Evolutionary conservation across 2,329 filamentous ascomycete genomes (phyloP).

Genomic region (Myriosclerotinia curreyana): DNA sequence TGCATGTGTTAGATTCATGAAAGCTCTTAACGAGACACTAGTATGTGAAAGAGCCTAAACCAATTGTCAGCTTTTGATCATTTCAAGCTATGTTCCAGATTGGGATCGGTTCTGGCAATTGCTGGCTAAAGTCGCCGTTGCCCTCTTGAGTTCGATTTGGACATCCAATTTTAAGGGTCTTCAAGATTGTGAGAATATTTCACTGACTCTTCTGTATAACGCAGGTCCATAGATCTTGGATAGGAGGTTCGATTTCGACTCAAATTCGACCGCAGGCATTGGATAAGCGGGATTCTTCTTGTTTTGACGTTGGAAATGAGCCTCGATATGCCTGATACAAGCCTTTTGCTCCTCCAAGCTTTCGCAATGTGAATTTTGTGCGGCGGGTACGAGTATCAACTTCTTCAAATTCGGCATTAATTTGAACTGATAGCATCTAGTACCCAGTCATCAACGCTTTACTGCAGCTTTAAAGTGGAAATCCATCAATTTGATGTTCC

Average conservation of each 20-base stretch:
- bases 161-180: too few relatives aligned
- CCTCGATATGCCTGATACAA: not conserved
- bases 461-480: not conserved
- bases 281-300: not conserved
- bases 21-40: not conserved
- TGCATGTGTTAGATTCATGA: not conserved
- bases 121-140: too few relatives aligned
- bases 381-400: not conserved
- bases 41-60: too few relatives aligned
- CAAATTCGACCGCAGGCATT: not conserved
- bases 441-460: not conserved
- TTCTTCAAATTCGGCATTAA: not conserved
- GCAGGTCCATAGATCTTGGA: not conserved
- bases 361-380: too few relatives aligned
- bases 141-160: too few relatives aligned
- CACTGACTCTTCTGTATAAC: too few relatives aligned
- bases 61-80: too few relatives aligned
- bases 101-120: too few relatives aligned
- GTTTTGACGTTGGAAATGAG: not conserved
- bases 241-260: not conserved
- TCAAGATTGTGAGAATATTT: too few relatives aligned
- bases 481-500: not conserved
- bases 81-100: too few relatives aligned
- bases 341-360: not conserved
- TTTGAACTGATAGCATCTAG: not conserved